A percentile compares a stretch with the other conserved stretches of the same genome.
Evolutionary conservation across 177 flowering plant genomes (phyloP).

Genomic region (Telopea speciosissima): DNA sequence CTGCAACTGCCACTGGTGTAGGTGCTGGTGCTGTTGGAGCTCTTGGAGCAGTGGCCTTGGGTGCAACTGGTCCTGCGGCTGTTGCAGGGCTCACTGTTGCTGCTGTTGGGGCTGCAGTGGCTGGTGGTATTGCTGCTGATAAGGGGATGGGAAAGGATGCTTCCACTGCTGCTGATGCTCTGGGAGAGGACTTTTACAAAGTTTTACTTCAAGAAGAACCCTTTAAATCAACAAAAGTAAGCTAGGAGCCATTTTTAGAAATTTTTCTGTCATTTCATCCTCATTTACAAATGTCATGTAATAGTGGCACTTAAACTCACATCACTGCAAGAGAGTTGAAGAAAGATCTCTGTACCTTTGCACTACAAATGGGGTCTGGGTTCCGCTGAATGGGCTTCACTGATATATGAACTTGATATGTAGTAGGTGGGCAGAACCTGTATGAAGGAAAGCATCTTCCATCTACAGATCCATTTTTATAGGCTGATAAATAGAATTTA

Average conservation of each 20-base stretch:
- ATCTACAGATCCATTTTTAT: too few species aligned
- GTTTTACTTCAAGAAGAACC: slow-evolving; percentile 85
- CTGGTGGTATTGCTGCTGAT: slow-evolving; percentile 74
- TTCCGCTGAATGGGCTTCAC: too few species aligned
- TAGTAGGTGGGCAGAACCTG: too few species aligned
- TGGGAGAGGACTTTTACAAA: slow-evolving; percentile 86
- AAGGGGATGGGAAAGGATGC: slow-evolving; percentile 68
- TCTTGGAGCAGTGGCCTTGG: slow-evolving; percentile 77
- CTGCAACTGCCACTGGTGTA: slow-evolving; percentile 84
- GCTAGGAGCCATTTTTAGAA: slow-evolving; percentile 8
- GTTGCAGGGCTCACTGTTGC: slow-evolving; percentile 79
- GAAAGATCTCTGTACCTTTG: too few species aligned
- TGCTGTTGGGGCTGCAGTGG: slow-evolving; percentile 86
- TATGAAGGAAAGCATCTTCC: too few species aligned
- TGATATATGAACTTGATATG: too few species aligned
- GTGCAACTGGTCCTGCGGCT: slow-evolving; percentile 77
- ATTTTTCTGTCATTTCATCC: background rate
- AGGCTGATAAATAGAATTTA: too few species aligned
- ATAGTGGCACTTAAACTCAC: background rate
- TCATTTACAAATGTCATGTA: background rate
- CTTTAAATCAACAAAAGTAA: slow-evolving; percentile 81
- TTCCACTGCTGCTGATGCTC: slow-evolving; percentile 58
- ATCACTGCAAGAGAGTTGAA: too few species aligned
- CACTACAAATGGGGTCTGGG: too few species aligned
- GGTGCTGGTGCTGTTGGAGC: slow-evolving; percentile 86